These are phyloP conservation scores for Gossypium schwendimanii DNA, from an alignment of 441 rosid species.

Conservation along the genomic window DNA sequence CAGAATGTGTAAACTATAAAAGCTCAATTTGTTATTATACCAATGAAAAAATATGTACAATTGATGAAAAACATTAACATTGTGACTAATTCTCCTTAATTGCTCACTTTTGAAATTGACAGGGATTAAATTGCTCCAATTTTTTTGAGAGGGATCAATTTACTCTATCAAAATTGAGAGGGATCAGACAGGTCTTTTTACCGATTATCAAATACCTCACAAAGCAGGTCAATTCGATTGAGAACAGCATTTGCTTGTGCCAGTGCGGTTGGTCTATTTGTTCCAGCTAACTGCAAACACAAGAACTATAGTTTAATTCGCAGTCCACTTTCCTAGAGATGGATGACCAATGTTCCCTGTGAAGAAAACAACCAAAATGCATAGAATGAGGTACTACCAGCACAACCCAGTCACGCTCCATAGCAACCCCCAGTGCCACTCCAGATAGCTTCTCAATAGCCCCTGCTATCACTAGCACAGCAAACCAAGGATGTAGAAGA, in stretches of 20 bases:
- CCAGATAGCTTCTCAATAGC: conserved; percentile 79
- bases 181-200: too few relatives aligned
- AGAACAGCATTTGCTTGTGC: conserved; percentile 92
- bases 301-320: conserved; percentile 7
- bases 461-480: conserved; percentile 55
- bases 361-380: conserved; percentile 6
- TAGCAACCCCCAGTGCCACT: conserved; percentile 73
- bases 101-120: too few relatives aligned
- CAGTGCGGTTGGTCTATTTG: conserved; percentile 80
- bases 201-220: conserved; percentile 48
- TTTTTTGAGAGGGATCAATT: too few relatives aligned
- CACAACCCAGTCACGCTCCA: conserved; percentile 95
- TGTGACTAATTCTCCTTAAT: too few relatives aligned
- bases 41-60: too few relatives aligned
- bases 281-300: conserved; percentile 69
- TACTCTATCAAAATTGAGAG: too few relatives aligned
- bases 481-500: conserved; percentile 78
- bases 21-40: too few relatives aligned
- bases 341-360: background rate
- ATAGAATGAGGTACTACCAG: conserved; percentile 43
- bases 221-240: conserved; percentile 76
- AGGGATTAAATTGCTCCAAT: too few relatives aligned
- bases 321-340: conserved; percentile 11
- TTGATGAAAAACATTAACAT: too few relatives aligned
- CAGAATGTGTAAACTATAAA: too few relatives aligned